phyloP scores from a whole-genome alignment of 768 basidiomycete species.

The Leccinum subtestaceum region DNA sequence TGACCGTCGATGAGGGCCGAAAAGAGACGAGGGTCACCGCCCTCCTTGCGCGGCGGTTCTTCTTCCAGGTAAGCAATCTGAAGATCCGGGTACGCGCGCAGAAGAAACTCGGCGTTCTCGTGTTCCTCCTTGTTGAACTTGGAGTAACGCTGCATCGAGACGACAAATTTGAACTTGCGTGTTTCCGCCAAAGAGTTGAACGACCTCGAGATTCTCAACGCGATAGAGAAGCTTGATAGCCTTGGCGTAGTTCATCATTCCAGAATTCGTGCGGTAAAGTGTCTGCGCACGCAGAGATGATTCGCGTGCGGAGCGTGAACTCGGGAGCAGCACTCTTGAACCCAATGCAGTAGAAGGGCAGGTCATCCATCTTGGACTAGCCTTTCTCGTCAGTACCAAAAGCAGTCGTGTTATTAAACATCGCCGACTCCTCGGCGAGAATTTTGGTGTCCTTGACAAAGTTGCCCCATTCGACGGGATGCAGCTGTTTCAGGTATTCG shows the following conservation, averaged over 20 bases:
- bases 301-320: constrained; percentile 96
- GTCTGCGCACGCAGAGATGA: constrained; percentile 98
- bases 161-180: constrained; percentile 99
- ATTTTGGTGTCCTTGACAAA: constrained; percentile 99
- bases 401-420: constrained; percentile 75
- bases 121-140: constrained; percentile 99
- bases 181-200: constrained; percentile 95
- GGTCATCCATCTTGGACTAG: constrained; percentile 79
- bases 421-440: constrained; percentile 89
- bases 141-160: constrained; percentile 98
- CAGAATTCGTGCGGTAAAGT: constrained; percentile 96
- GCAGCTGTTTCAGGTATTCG: constrained; percentile 97
- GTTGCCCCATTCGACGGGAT: constrained; percentile 98
- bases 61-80: constrained; percentile 99
- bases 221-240: constrained; percentile 98
- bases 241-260: constrained; percentile 99
- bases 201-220: constrained; percentile 98
- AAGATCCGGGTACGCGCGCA: constrained; percentile 96
- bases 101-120: constrained; percentile 96
- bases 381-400: constrained; percentile 81
- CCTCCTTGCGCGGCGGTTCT: constrained; percentile 90
- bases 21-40: constrained; percentile 92
- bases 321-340: constrained; percentile 99
- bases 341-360: constrained; percentile 94
- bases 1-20: constrained; percentile 97